Conservation (phyloP, 768 basidiomycete genomes). For the Sporobolomyces pararoseus region DNA sequence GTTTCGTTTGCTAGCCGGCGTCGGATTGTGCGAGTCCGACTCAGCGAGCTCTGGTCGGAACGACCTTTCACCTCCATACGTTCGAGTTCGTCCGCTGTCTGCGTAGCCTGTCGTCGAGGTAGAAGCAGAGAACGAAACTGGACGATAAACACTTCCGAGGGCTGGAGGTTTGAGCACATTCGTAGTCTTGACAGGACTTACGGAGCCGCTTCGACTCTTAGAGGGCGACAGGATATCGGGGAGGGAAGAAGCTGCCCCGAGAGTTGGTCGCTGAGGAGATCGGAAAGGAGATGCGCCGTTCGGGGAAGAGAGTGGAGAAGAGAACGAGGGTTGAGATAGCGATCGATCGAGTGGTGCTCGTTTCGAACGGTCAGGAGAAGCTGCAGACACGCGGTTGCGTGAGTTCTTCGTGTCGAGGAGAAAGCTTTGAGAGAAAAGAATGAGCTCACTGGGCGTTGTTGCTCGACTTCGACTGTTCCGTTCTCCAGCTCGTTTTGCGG, state of each 20-base stretch:
- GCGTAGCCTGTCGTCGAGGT: neutral
- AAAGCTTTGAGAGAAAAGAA: neutral
- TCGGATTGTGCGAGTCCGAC: neutral
- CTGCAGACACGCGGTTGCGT: neutral
- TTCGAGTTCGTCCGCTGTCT: neutral
- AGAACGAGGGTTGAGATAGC: neutral
- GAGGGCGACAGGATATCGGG: neutral
- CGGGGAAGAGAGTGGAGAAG: conserved; percentile 1
- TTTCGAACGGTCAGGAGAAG: neutral
- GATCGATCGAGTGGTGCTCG: conserved; percentile 16
- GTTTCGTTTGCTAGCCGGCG: no score
- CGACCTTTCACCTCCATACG: conserved; percentile 26
- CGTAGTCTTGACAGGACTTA: neutral
- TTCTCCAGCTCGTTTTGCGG: neutral
- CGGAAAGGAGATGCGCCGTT: neutral
- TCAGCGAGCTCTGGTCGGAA: neutral
- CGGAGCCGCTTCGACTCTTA: neutral
- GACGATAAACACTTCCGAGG: conserved; percentile 3
- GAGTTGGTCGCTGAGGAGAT: conserved; percentile 38
- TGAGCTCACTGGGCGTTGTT: neutral
- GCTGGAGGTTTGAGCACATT: neutral
- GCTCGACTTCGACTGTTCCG: neutral
- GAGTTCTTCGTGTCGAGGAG: neutral
- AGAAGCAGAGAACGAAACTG: neutral
- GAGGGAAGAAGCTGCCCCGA: conserved; percentile 1